These are phyloP conservation scores for Aotearoamyces nothofagi DNA, from an alignment of 2,329 filamentous ascomycete genomes.

Conservation along the genomic window DNA sequence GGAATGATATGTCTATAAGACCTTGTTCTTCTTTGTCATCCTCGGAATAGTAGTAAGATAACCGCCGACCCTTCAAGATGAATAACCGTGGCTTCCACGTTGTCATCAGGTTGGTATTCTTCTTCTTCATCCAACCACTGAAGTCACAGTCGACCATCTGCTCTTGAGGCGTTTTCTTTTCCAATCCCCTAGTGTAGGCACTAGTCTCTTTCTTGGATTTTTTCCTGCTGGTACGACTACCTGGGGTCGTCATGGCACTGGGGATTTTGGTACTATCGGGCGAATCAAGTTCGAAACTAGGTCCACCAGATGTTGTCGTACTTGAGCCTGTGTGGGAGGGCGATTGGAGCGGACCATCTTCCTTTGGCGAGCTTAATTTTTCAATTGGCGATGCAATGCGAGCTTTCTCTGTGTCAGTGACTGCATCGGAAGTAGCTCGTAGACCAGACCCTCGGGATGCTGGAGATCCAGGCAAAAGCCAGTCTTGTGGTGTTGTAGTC, in stretches of 20 bases:
- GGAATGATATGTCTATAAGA: constrained; percentile 92
- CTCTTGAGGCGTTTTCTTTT: constrained; percentile 67
- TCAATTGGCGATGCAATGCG: constrained; percentile 36
- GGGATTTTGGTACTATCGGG: constrained; percentile 46
- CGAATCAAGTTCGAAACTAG: constrained; percentile 68
- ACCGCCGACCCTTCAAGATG: constrained; percentile 74
- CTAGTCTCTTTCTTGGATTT: constrained; percentile 91
- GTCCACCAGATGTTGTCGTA: constrained; percentile 44
- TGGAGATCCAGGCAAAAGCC: constrained; percentile 30
- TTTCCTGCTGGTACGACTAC: constrained; percentile 37
- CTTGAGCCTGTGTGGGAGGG: constrained; percentile 66
- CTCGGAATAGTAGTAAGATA: constrained; percentile 95
- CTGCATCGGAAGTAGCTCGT: constrained; percentile 71
- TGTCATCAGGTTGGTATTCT: constrained; percentile 87
- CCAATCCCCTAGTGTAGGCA: constrained; percentile 76
- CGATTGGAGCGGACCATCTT: constrained; percentile 41
- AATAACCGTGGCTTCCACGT: constrained; percentile 98
- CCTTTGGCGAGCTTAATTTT: constrained; percentile 23
- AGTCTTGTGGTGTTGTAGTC: constrained; percentile 28
- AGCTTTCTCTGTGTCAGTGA: constrained; percentile 35
- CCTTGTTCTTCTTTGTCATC: constrained; percentile 87
- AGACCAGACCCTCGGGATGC: constrained; percentile 49
- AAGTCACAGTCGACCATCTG: constrained; percentile 83
- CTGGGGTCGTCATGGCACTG: constrained; percentile 25
- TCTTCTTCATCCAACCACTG: constrained; percentile 99